phyloP scores from a whole-genome alignment of 2,329 filamentous ascomycete species.

The Aspergillus sp. region DNA sequence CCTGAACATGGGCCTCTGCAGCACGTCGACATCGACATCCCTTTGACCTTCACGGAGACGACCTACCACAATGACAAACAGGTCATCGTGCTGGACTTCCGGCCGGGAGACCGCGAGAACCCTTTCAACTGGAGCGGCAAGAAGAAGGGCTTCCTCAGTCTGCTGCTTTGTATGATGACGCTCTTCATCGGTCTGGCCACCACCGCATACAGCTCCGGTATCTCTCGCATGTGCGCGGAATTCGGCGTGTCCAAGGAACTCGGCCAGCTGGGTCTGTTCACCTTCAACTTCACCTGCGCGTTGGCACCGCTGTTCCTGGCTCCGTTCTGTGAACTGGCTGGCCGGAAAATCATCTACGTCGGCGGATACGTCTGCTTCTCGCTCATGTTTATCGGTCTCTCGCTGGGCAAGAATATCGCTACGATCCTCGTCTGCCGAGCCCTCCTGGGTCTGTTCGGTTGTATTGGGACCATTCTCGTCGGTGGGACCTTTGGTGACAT shows the following conservation, averaged over 20 bases:
- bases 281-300: constrained; percentile 44
- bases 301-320: constrained; percentile 42
- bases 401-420: constrained; percentile 42
- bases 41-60: constrained; percentile 40
- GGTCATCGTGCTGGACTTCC: constrained; percentile 41
- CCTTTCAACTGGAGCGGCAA: constrained; percentile 45
- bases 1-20: constrained; percentile 14
- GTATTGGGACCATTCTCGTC: constrained; percentile 44
- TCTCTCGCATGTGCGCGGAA: constrained; percentile 40
- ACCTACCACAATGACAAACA: constrained; percentile 38
- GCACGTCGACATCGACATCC: constrained; percentile 43
- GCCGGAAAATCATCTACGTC: constrained; percentile 40
- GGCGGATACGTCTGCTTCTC: constrained; percentile 41
- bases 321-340: constrained; percentile 45
- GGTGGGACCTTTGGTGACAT: constrained; percentile 45
- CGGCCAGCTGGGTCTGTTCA: constrained; percentile 44
- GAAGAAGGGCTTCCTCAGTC: constrained; percentile 41
- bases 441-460: constrained; percentile 43
- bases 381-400: constrained; percentile 42
- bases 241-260: constrained; percentile 36
- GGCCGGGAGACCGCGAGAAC: constrained; percentile 41
- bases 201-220: constrained; percentile 46
- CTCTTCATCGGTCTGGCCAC: constrained; percentile 49
- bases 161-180: constrained; percentile 45
- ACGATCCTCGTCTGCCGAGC: constrained; percentile 43